These are phyloP conservation scores for Cytospora chrysosperma DNA, from an alignment of 2,329 filamentous ascomycete species.

Conservation along the genomic window DNA sequence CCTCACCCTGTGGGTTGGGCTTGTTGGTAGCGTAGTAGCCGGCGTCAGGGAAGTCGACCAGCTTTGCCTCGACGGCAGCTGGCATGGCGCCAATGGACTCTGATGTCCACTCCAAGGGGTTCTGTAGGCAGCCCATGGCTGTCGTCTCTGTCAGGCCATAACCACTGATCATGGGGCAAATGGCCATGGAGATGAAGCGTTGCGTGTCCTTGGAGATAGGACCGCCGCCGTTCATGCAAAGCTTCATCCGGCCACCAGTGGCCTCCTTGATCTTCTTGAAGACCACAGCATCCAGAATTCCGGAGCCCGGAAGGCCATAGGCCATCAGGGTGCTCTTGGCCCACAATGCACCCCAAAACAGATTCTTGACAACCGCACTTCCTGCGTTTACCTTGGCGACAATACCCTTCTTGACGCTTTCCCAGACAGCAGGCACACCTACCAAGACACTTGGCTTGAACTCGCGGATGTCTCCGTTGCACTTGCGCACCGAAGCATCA, in stretches of 20 bases:
- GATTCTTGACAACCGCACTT: conserved; percentile 64
- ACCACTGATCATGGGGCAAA: conserved; percentile 85
- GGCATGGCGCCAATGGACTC: conserved; percentile 72
- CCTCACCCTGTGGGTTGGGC: conserved; percentile 77
- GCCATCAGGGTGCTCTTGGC: conserved; percentile 52
- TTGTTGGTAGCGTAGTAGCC: conserved; percentile 76
- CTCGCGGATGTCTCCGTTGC: conserved; percentile 83
- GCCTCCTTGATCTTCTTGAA: conserved; percentile 93
- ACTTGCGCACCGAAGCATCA: conserved; percentile 78
- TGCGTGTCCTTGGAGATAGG: conserved; percentile 83
- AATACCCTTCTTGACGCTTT: conserved; percentile 89
- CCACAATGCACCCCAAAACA: conserved; percentile 66
- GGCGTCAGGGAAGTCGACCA: conserved; percentile 82
- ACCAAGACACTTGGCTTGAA: conserved; percentile 81
- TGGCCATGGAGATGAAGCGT: conserved; percentile 82
- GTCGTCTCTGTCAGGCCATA: conserved; percentile 86
- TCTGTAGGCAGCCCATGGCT: conserved; percentile 72
- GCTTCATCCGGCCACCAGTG: conserved; percentile 75
- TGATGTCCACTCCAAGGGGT: conserved; percentile 76
- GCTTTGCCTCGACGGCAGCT: conserved; percentile 73
- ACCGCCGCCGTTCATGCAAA: conserved; percentile 84
- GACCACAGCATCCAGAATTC: conserved; percentile 72
- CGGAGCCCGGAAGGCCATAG: conserved; percentile 62
- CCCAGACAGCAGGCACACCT: conserved; percentile 87
- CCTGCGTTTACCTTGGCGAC: conserved; percentile 71